A percentile compares a stretch with the other conserved stretches of the same genome.
Evolutionary conservation across 257 asterid species (phyloP).

Genomic region (Forsythia viridissima): DNA sequence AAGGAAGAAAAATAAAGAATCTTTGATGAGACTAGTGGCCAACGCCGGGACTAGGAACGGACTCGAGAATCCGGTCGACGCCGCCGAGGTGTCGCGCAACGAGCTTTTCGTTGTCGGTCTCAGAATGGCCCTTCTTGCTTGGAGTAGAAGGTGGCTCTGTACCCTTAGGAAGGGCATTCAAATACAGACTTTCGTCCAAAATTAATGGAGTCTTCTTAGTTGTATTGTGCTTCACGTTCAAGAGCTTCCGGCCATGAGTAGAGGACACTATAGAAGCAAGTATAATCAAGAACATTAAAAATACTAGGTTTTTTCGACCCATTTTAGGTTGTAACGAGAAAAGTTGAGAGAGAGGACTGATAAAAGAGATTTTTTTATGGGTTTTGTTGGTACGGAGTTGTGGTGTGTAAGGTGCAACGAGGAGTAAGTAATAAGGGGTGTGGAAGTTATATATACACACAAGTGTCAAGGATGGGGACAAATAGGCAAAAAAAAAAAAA

Average conservation of each 20-base stretch:
- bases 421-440: not conserved
- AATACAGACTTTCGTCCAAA: constrained; percentile 28
- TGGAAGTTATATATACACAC: not conserved
- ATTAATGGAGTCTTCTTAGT: constrained; percentile 8
- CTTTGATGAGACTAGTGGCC: constrained; percentile 40
- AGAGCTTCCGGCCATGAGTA: constrained; percentile 42
- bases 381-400: constrained; percentile 6
- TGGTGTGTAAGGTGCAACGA: constrained; percentile 10
- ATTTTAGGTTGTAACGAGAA: constrained; percentile 19
- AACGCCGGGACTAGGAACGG: constrained; percentile 64
- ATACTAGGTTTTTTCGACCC: constrained; percentile 24
- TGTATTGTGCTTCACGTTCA: not conserved
- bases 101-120: constrained; percentile 39
- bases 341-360: not conserved
- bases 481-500: not conserved
- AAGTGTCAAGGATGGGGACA: not conserved
- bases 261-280: constrained; percentile 30
- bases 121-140: constrained; percentile 51
- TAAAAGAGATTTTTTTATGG: not conserved
- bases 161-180: constrained; percentile 54
- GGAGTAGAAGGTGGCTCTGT: constrained; percentile 46
- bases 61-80: constrained; percentile 47
- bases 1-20: not conserved
- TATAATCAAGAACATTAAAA: constrained; percentile 27
- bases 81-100: constrained; percentile 50